A percentile compares a stretch with the other conserved stretches of the same genome.
Conservation (phyloP, 2,329 filamentous ascomycete genomes). For the Grosmannia clavigera region DNA sequence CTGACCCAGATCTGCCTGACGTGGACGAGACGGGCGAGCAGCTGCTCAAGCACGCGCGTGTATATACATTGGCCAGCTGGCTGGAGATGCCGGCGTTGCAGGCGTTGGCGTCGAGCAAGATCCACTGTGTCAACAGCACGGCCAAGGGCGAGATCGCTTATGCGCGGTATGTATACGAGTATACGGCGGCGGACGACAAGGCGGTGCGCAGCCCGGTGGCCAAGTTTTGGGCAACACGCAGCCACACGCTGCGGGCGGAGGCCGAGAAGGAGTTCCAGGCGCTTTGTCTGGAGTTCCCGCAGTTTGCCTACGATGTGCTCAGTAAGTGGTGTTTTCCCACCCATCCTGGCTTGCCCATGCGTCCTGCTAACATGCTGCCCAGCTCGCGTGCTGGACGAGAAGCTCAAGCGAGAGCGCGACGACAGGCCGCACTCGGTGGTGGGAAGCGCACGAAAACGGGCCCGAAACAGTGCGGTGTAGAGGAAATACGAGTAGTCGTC, state of each 20-base stretch:
- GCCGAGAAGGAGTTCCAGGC: slow-evolving; percentile 74
- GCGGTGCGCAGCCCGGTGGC: slow-evolving; percentile 72
- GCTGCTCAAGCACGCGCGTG: slow-evolving; percentile 75
- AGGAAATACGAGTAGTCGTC: neutral
- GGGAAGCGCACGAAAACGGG: slow-evolving; percentile 42
- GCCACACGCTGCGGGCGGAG: slow-evolving; percentile 71
- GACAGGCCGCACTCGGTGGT: slow-evolving; percentile 8
- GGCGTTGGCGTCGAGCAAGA: slow-evolving; percentile 72
- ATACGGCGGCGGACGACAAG: slow-evolving; percentile 56
- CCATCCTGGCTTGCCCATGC: neutral
- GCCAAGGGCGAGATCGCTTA: slow-evolving; percentile 86
- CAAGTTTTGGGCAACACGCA: slow-evolving; percentile 78
- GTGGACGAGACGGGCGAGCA: slow-evolving; percentile 71
- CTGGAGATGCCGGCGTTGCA: slow-evolving; percentile 58
- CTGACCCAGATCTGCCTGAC: slow-evolving; percentile 49
- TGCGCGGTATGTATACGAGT: slow-evolving; percentile 77
- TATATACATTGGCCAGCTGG: slow-evolving; percentile 81
- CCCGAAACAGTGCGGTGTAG: slow-evolving; percentile 33
- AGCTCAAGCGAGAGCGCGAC: slow-evolving; percentile 49
- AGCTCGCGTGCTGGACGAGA: slow-evolving; percentile 54
- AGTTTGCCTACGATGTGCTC: slow-evolving; percentile 88
- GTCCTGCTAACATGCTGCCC: neutral
- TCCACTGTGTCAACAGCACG: slow-evolving; percentile 80
- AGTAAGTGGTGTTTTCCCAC: slow-evolving; percentile 35
- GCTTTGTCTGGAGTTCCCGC: slow-evolving; percentile 78